Conservation (phyloP, 2,329 filamentous ascomycete species). For the Colletotrichum lindemuthianum region DNA sequence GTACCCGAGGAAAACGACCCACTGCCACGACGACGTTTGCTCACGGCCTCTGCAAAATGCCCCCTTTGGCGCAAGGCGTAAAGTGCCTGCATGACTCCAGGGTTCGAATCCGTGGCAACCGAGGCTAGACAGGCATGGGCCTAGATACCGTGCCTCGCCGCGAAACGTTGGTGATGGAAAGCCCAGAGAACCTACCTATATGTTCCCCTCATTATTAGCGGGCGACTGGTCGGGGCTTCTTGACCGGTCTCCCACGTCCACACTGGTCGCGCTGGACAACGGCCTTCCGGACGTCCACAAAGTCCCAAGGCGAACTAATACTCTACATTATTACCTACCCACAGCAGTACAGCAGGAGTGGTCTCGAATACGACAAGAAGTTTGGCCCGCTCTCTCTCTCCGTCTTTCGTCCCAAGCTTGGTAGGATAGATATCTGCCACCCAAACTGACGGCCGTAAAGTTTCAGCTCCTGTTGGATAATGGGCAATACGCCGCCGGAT, state of each 20-base stretch:
- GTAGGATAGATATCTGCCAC: constrained; percentile 19
- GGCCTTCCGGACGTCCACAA: not conserved
- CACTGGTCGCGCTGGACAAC: not conserved
- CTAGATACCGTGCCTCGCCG: constrained; percentile 26
- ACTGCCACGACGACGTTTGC: constrained; percentile 15
- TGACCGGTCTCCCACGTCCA: constrained; percentile 7
- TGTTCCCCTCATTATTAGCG: constrained; percentile 21
- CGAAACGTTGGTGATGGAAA: constrained; percentile 31
- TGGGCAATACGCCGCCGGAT: constrained; percentile 1
- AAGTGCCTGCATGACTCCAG: constrained; percentile 36
- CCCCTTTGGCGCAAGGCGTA: constrained; percentile 29
- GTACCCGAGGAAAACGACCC: constrained; percentile 14
- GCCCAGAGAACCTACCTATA: constrained; percentile 31
- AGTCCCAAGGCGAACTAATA: too few species aligned
- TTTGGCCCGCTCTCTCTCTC: not conserved
- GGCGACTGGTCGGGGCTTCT: not conserved
- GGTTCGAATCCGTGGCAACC: constrained; percentile 33
- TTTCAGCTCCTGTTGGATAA: constrained; percentile 23
- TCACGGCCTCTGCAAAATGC: constrained; percentile 18
- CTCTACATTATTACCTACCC: too few species aligned
- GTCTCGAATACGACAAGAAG: not conserved
- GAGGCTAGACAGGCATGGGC: constrained; percentile 30
- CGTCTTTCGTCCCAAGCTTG: not conserved
- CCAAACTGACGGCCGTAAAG: constrained; percentile 18
- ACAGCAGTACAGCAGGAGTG: too few species aligned